Percentiles rank a stretch among this genome's conserved stretches.
Conservation (phyloP, 2,329 filamentous ascomycete species). For the Penicillium vulpinum region DNA sequence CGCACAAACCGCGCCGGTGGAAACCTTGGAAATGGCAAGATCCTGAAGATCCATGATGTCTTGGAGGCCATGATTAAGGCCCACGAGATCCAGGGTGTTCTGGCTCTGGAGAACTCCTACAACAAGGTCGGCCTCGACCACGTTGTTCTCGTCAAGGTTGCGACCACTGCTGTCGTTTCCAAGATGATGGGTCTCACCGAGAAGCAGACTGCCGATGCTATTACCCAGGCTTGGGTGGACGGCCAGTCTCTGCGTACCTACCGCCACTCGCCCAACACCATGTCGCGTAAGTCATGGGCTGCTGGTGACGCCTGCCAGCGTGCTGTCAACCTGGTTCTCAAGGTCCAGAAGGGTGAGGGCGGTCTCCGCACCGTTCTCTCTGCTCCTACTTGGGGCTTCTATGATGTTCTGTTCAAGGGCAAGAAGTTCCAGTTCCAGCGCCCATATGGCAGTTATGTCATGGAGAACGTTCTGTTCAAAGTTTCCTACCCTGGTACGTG, state of each 20-base stretch:
- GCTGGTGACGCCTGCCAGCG: slow-evolving; percentile 97
- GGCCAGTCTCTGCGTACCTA: slow-evolving; percentile 95
- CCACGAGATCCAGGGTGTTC: slow-evolving; percentile 96
- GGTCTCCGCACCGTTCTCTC: slow-evolving; percentile 91
- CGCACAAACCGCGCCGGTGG: slow-evolving; percentile 88
- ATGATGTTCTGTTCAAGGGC: slow-evolving; percentile 95
- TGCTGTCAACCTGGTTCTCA: slow-evolving; percentile 85
- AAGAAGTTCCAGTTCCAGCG: slow-evolving; percentile 96
- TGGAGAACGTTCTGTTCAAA: slow-evolving; percentile 99
- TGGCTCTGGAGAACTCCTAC: slow-evolving; percentile 96
- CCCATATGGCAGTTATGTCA: slow-evolving; percentile 95
- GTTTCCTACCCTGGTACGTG: slow-evolving; percentile 88
- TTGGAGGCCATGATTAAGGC: slow-evolving; percentile 99
- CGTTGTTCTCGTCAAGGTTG: slow-evolving; percentile 97
- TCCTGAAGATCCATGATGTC: slow-evolving; percentile 84
- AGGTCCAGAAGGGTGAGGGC: slow-evolving; percentile 87
- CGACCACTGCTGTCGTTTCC: slow-evolving; percentile 87
- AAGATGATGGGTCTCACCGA: slow-evolving; percentile 91
- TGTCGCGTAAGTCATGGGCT: slow-evolving; percentile 99
- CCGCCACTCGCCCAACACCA: slow-evolving; percentile 96
- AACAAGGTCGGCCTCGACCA: slow-evolving; percentile 99
- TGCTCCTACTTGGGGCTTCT: slow-evolving; percentile 95
- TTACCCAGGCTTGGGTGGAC: slow-evolving; percentile 97
- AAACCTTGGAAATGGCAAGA: slow-evolving; percentile 68
- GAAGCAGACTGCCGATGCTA: slow-evolving; percentile 88